Base-by-base conservation (phyloP, 805 yeast species). In the Saturnispora silvae region DNA sequence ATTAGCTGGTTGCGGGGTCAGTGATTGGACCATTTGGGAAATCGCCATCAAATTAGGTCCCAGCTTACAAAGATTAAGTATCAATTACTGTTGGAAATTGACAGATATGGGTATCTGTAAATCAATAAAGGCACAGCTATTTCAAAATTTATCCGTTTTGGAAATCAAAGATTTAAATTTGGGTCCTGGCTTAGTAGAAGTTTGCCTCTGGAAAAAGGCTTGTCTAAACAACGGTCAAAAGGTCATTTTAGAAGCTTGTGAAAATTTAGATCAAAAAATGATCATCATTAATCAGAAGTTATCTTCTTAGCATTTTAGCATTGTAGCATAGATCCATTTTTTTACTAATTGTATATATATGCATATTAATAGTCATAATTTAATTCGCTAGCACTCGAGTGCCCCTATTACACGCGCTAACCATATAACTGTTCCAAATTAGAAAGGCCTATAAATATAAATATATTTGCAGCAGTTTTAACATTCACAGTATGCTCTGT, bases 401-500 rank as follows among this genome's bases (percentile, higher is more conserved):
- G n/a, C n/a, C n/a, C n/a, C n/a, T n/a, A n/a, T n/a, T n/a, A n/a
- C n/a, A n/a, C n/a, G n/a, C n/a, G n/a, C n/a, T n/a, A n/a, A n/a
- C n/a, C n/a, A n/a, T n/a, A n/a, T n/a, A n/a, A n/a, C n/a, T n/a
- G n/a, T n/a, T n/a, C n/a, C n/a, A n/a, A n/a, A n/a, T n/a, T n/a
- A n/a, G n/a, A n/a, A n/a, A n/a, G n/a, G n/a, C n/a, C n/a, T n/a
- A n/a, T n/a, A n/a, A n/a, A n/a, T n/a, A n/a, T n/a, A n/a, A n/a
- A n/a, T n/a, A n/a, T n/a, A n/a, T n/a, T n/a, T n/a, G n/a, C n/a
- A n/a, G n/a, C n/a, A n/a, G n/a, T n/a, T n/a, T 44, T 52, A 66
- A 33, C 77, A 80, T 63, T 84, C 95, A 49, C 79, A 84, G 57
- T 79, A 84, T 5, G 98, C 97, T 61, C 95, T 80, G 63, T 87